Percentiles rank a stretch among this genome's conserved stretches.
These are phyloP conservation scores for Chaetomium cochliodes DNA, from an alignment of 495 filamentous ascomycete species.

Conservation along the genomic window DNA sequence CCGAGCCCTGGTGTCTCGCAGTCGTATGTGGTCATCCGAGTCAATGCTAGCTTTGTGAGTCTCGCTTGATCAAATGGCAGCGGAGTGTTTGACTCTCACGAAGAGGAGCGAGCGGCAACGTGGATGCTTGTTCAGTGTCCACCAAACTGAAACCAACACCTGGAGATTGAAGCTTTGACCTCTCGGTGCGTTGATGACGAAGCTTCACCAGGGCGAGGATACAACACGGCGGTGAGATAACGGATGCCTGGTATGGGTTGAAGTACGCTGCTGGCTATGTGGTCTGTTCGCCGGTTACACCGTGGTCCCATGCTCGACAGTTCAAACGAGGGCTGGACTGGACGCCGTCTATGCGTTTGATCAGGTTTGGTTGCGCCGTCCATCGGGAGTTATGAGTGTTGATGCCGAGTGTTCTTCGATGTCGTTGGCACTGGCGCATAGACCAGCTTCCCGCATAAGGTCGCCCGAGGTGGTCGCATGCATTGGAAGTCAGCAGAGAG, in stretches of 20 bases:
- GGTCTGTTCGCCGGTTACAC: neutral
- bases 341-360: neutral
- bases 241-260: neutral
- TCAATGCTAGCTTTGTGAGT: neutral
- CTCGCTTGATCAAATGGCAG: neutral
- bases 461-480: conserved; percentile 32
- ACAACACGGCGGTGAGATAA: neutral
- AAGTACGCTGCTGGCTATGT: conserved; percentile 1
- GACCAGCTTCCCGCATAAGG: conserved; percentile 31
- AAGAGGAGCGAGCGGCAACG: neutral
- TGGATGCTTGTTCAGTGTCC: neutral
- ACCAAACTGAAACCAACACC: neutral
- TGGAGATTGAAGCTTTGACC: neutral
- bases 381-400: neutral
- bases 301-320: neutral
- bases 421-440: conserved; percentile 32
- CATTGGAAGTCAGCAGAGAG: conserved; percentile 35
- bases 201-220: neutral
- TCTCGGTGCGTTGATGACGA: conserved; percentile 1
- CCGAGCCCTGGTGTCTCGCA: neutral
- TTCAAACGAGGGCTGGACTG: neutral
- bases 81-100: conserved; percentile 1
- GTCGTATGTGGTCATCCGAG: neutral
- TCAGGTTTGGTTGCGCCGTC: neutral
- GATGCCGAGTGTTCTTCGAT: conserved; percentile 5